Percentiles rank a stretch among this genome's conserved stretches.
Evolutionary conservation across 225 moss, liverwort and hornwort species (phyloP).

Genomic region (Bryoerythrophyllum caledonicum): DNA sequence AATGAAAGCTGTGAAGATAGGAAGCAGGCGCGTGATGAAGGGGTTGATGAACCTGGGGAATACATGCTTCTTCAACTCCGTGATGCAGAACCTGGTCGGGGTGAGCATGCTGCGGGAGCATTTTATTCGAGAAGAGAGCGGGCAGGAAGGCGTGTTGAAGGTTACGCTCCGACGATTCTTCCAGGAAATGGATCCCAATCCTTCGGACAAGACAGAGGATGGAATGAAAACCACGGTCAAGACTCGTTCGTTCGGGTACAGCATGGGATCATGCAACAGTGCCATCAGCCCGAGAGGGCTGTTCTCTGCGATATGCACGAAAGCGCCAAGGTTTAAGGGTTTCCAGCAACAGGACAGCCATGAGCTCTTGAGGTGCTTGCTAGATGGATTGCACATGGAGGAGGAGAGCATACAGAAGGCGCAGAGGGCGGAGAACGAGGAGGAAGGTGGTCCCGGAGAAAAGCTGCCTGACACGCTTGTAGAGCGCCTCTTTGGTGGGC

Average conservation of each 20-base stretch:
- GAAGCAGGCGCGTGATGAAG: constrained; percentile 62
- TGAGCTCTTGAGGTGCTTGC: constrained; percentile 73
- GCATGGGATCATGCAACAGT: constrained; percentile 29
- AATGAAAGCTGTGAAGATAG: constrained; percentile 13
- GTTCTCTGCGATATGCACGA: constrained; percentile 73
- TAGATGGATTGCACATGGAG: constrained; percentile 85
- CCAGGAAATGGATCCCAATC: constrained; percentile 49
- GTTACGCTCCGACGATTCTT: constrained; percentile 57
- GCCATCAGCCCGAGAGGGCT: constrained; percentile 67
- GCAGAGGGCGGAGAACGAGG: constrained; percentile 14
- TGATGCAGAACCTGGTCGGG: constrained; percentile 92
- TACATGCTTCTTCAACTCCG: constrained; percentile 93
- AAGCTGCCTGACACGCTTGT: constrained; percentile 63
- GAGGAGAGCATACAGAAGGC: constrained; percentile 62
- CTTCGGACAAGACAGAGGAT: constrained; percentile 26
- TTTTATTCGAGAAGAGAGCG: constrained; percentile 48
- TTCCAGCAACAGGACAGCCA: constrained; percentile 96
- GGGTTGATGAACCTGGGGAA: constrained; percentile 83
- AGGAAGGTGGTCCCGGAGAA: not conserved
- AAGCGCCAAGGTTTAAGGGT: constrained; percentile 86
- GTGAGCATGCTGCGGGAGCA: constrained; percentile 70
- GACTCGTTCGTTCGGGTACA: constrained; percentile 57
- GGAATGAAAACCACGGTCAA: constrained; percentile 16
- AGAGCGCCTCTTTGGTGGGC: constrained; percentile 76
- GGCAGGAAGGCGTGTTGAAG: constrained; percentile 63